phyloP scores from a whole-genome alignment of 192 early-diverging fungal genomes.

The Lunasporangiospora selenospora region DNA sequence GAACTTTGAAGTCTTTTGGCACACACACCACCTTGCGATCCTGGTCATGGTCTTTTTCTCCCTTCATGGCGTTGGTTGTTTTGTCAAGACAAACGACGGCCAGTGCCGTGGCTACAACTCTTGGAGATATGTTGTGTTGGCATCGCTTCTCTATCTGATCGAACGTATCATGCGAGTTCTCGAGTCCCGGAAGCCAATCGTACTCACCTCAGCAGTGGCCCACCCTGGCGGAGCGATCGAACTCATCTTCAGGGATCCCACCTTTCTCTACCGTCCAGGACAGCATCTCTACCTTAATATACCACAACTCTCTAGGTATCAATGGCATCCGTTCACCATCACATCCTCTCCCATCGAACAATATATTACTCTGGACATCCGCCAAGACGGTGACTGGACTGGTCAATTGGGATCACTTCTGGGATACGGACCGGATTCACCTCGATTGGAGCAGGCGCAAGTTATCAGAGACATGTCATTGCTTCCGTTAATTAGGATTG shows the following conservation, averaged over 20 bases:
- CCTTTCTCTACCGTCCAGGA: slow-evolving; percentile 57
- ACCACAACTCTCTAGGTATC: slow-evolving; percentile 67
- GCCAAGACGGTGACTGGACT: slow-evolving; percentile 55
- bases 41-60: slow-evolving; percentile 66
- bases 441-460: slow-evolving; percentile 19
- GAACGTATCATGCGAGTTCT: slow-evolving; percentile 69
- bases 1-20: slow-evolving; percentile 81
- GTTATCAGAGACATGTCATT: slow-evolving; percentile 33
- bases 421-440: slow-evolving; percentile 35
- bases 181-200: slow-evolving; percentile 55
- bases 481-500: slow-evolving; percentile 68
- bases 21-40: slow-evolving; percentile 76
- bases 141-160: slow-evolving; percentile 59
- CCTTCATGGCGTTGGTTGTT: slow-evolving; percentile 67
- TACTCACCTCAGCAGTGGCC: slow-evolving; percentile 68
- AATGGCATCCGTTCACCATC: slow-evolving; percentile 83
- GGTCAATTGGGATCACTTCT: slow-evolving; percentile 25
- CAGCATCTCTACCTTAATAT: slow-evolving; percentile 80
- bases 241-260: slow-evolving; percentile 62
- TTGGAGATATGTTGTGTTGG: slow-evolving; percentile 59
- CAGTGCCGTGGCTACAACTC: slow-evolving; percentile 51
- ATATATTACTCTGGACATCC: slow-evolving; percentile 47
- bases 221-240: slow-evolving; percentile 78
- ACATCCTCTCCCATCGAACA: slow-evolving; percentile 53
- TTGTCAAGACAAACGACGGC: slow-evolving; percentile 55